These are phyloP conservation scores for Spergularia marina DNA, from an alignment of 148 eudicot species.

Conservation along the genomic window DNA sequence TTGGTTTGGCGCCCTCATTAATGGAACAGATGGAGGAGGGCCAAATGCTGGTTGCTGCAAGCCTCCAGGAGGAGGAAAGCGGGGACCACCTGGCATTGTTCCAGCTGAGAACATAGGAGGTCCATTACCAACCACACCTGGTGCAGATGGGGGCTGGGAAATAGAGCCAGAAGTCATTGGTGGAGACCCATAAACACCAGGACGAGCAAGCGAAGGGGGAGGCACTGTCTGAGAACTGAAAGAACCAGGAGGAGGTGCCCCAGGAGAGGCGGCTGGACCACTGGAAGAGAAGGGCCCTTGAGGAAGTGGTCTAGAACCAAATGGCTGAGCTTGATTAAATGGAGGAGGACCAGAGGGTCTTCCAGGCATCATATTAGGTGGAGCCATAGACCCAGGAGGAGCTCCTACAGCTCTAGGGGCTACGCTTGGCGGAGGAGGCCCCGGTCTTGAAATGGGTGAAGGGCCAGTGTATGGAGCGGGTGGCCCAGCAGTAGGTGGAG, in stretches of 20 bases:
- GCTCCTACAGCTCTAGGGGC: slow-evolving; percentile 50
- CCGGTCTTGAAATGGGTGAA: slow-evolving; percentile 52
- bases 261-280: slow-evolving; percentile 29
- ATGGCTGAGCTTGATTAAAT: slow-evolving; percentile 44
- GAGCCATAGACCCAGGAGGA: slow-evolving; percentile 45
- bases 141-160: slow-evolving; percentile 34
- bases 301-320: slow-evolving; percentile 58
- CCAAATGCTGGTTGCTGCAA: slow-evolving; percentile 50
- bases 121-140: slow-evolving; percentile 56
- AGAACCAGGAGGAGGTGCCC: slow-evolving; percentile 32
- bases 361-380: slow-evolving; percentile 41
- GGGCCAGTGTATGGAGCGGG: slow-evolving; percentile 41
- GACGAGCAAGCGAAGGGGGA: slow-evolving; percentile 44
- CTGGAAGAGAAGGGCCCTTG: slow-evolving; percentile 27
- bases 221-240: slow-evolving; percentile 32
- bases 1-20: slow-evolving; percentile 44
- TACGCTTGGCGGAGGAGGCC: slow-evolving; percentile 76
- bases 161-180: slow-evolving; percentile 35
- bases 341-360: slow-evolving; percentile 53
- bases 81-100: slow-evolving; percentile 48
- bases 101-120: slow-evolving; percentile 51
- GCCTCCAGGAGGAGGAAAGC: slow-evolving; percentile 51
- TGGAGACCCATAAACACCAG: slow-evolving; percentile 52
- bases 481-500: slow-evolving; percentile 36
- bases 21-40: slow-evolving; percentile 37